Evolutionary conservation across 768 basidiomycete species (phyloP).

Genomic region (Amanita muscaria): DNA sequence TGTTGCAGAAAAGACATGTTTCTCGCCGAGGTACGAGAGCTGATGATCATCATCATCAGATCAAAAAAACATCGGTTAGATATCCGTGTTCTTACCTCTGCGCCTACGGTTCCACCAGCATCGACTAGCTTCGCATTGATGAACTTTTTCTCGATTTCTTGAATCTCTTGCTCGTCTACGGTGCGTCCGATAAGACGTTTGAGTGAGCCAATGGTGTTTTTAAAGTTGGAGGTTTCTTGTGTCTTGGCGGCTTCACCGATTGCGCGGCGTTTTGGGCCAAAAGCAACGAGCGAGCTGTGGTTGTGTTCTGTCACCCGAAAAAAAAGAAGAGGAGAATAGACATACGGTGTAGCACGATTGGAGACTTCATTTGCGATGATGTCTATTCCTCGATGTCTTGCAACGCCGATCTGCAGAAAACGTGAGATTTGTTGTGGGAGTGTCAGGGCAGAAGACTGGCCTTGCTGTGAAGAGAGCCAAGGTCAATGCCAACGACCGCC

Average conservation of each 20-base stretch:
- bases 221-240: constrained; percentile 96
- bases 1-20: constrained; percentile 69
- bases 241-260: constrained; percentile 97
- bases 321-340: constrained; percentile 11
- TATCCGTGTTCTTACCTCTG: too few species aligned
- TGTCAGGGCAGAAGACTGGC: constrained; percentile 27
- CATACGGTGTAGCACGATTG: constrained; percentile 92
- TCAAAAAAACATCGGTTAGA: constrained; percentile 24
- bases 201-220: constrained; percentile 89
- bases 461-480: constrained; percentile 87
- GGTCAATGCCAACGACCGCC: constrained; percentile 94
- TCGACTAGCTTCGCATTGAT: constrained; percentile 84
- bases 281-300: constrained; percentile 84
- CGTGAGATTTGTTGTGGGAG: not conserved
- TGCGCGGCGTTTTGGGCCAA: constrained; percentile 82
- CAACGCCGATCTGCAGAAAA: constrained; percentile 74
- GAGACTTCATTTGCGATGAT: constrained; percentile 98
- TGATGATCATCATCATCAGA: constrained; percentile 6
- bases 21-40: constrained; percentile 45
- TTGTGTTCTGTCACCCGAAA: not conserved
- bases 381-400: constrained; percentile 93
- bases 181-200: constrained; percentile 87
- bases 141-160: constrained; percentile 82
- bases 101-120: constrained; percentile 72
- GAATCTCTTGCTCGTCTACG: constrained; percentile 70